These are phyloP conservation scores for Phytophthora pini DNA, from an alignment of 352 stramenopile species.

Conservation along the genomic window DNA sequence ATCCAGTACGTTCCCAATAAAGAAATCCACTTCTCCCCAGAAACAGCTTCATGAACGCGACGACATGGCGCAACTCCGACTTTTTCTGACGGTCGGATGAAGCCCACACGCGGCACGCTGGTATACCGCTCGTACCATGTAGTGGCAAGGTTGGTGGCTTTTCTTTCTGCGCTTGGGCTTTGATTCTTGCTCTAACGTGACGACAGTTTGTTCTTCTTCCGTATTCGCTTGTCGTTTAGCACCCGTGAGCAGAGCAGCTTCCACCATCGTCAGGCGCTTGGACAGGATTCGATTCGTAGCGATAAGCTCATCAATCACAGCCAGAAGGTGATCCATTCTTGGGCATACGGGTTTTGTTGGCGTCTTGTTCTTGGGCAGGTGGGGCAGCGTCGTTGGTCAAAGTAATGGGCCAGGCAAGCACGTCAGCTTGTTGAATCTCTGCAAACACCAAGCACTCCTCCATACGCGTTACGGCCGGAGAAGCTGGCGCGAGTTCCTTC, in stretches of 20 bases:
- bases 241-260: too few species aligned
- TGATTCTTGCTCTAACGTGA: slow-evolving; percentile 5
- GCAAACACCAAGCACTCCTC: neutral
- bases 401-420: neutral
- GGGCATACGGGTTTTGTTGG: neutral
- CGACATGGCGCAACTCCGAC: slow-evolving; percentile 20
- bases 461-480: neutral
- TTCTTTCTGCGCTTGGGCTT: slow-evolving; percentile 9
- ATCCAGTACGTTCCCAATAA: too few species aligned
- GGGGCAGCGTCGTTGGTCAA: neutral
- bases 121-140: slow-evolving; percentile 30
- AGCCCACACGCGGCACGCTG: neutral
- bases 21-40: too few species aligned
- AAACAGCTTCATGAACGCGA: slow-evolving; percentile 34
- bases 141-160: neutral
- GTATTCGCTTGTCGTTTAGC: neutral
- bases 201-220: neutral
- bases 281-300: neutral
- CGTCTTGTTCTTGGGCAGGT: slow-evolving; percentile 5
- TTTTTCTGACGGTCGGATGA: slow-evolving; percentile 25
- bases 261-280: neutral
- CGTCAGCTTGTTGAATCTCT: neutral
- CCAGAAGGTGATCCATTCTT: neutral
- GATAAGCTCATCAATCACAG: slow-evolving; percentile 18
- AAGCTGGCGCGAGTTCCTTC: slow-evolving; percentile 5